Conservation (phyloP, 352 stramenopile species). For the Pythium oligandrum region DNA sequence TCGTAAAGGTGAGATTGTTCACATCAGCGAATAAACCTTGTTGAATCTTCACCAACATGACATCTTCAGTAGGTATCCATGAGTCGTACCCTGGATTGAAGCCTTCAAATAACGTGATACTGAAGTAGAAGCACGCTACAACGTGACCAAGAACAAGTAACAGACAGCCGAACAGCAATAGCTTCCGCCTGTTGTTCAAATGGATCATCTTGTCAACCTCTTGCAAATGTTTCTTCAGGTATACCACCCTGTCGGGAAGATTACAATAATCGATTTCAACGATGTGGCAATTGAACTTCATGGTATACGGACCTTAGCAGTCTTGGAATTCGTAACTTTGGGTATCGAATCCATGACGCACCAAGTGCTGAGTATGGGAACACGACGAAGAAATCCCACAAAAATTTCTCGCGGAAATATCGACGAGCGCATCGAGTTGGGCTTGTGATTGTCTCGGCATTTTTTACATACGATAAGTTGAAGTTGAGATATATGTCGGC, state of each 20-base stretch:
- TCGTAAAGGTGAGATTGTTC: conserved; percentile 8
- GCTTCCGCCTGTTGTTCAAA: conserved; percentile 34
- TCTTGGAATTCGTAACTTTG: conserved; percentile 31
- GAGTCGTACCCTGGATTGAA: conserved; percentile 26
- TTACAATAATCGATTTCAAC: too few species aligned
- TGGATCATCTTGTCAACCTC: conserved; percentile 40
- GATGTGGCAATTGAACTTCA: too few species aligned
- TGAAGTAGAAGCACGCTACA: conserved; percentile 42
- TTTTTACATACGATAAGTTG: conserved; percentile 39
- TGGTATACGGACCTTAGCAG: conserved; percentile 28
- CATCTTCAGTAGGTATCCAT: conserved; percentile 31
- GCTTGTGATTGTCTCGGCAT: conserved; percentile 52
- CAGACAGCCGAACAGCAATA: conserved; percentile 35
- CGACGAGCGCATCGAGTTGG: conserved; percentile 23
- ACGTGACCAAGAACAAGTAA: conserved; percentile 56
- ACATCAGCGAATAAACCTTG: conserved; percentile 13
- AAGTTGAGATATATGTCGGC: conserved; percentile 54
- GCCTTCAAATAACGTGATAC: conserved; percentile 31
- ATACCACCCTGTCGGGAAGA: conserved; percentile 27
- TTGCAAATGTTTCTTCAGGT: conserved; percentile 19
- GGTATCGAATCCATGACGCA: conserved; percentile 19
- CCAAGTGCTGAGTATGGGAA: conserved; percentile 34
- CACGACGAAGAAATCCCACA: conserved; percentile 36
- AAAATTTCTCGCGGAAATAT: conserved; percentile 33
- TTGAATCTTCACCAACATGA: conserved; percentile 9